Conservation (phyloP, 1,284 basidiomycete genomes). For the Phaffia rhodozyma region DNA sequence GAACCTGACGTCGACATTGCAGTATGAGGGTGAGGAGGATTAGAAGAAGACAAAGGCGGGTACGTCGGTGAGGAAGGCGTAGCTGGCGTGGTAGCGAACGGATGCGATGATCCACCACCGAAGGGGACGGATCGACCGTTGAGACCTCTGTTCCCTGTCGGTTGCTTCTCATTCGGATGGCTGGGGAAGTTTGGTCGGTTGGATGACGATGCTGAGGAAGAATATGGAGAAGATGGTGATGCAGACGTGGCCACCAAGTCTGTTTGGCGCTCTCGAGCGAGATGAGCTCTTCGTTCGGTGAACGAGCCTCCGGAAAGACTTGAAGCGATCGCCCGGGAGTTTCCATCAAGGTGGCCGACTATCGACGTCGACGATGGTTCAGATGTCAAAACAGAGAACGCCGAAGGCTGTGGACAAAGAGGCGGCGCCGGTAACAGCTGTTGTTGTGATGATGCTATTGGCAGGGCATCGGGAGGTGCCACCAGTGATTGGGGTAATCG, state of each 20-base stretch:
- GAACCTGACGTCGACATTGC: slow-evolving; percentile 5
- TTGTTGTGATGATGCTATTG: background rate
- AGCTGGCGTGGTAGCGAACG: slow-evolving; percentile 9
- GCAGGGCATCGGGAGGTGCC: background rate
- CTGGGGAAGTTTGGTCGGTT: background rate
- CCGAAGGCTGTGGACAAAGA: background rate
- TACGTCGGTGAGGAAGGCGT: slow-evolving; percentile 12
- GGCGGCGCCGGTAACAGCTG: background rate
- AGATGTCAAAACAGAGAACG: background rate
- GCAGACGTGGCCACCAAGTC: background rate
- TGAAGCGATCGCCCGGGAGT: background rate
- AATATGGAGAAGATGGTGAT: background rate
- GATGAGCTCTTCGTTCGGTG: slow-evolving; percentile 10
- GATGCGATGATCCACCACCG: slow-evolving; percentile 5
- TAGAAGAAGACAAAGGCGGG: slow-evolving; percentile 3
- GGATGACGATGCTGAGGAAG: background rate
- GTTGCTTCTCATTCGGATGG: background rate
- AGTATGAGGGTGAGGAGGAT: slow-evolving; percentile 6
- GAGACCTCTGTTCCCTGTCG: background rate
- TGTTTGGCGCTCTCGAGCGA: slow-evolving; percentile 5
- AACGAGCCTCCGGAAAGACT: slow-evolving; percentile 13
- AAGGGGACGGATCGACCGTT: slow-evolving; percentile 8
- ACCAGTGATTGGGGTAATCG: too few species aligned
- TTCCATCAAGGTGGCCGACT: background rate
- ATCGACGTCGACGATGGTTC: background rate